These are phyloP conservation scores for Aplosporella prunicola DNA, from an alignment of 2,329 filamentous ascomycete species.

Conservation along the genomic window DNA sequence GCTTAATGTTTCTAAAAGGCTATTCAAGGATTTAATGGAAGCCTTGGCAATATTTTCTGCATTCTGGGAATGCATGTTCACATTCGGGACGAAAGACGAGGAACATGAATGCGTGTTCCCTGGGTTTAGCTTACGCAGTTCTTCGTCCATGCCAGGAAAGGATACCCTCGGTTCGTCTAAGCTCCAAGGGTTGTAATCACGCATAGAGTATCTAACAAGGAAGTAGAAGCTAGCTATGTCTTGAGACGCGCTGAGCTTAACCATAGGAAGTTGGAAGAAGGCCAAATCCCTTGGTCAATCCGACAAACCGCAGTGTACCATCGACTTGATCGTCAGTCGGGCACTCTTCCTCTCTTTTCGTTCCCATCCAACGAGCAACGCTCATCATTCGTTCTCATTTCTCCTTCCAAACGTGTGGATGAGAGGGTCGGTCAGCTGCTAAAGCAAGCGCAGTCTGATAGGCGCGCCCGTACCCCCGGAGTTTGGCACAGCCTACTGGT, in stretches of 20 bases:
- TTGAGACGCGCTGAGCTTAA: conserved; percentile 10
- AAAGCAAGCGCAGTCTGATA: not conserved
- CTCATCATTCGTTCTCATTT: conserved; percentile 8
- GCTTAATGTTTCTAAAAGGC: conserved; percentile 5
- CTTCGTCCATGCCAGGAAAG: not conserved
- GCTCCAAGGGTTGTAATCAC: not conserved
- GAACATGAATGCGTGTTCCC: conserved; percentile 12
- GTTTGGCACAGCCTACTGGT: conserved; percentile 4
- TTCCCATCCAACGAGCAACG: not conserved
- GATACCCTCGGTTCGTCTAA: not conserved
- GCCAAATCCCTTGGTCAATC: conserved; percentile 12
- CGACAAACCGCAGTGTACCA: conserved; percentile 12
- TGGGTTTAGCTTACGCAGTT: not conserved
- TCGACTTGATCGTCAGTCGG: not conserved
- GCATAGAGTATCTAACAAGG: not conserved
- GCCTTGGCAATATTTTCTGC: conserved; percentile 3
- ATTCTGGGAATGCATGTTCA: conserved; percentile 9
- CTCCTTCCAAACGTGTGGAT: conserved; percentile 5
- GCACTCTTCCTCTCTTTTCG: too few species aligned
- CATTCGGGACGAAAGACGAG: conserved; percentile 3
- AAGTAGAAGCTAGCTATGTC: conserved; percentile 9
- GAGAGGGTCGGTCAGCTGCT: not conserved
- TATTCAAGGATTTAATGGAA: not conserved
- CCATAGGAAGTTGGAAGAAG: conserved; percentile 3
- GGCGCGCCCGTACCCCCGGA: not conserved